These are phyloP conservation scores for Microbotryum silenes-acaulis DNA, from an alignment of 1,284 basidiomycete species.

Conservation along the genomic window DNA sequence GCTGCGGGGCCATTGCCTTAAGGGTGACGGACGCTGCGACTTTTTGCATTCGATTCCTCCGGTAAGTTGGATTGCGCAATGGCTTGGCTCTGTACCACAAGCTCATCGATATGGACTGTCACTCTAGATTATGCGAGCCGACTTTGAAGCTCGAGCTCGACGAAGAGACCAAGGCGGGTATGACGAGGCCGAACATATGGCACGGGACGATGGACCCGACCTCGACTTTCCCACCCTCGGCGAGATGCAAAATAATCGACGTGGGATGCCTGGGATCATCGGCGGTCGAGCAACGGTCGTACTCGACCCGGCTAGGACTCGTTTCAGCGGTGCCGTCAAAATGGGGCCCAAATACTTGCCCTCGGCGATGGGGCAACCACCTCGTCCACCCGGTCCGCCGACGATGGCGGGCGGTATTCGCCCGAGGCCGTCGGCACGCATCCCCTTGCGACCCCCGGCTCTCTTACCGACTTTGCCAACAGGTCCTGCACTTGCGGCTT, in stretches of 20 bases:
- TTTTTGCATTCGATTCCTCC: constrained; percentile 29
- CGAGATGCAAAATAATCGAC: constrained; percentile 17
- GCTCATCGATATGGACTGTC: neutral
- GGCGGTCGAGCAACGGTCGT: constrained; percentile 39
- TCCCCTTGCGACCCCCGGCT: constrained; percentile 71
- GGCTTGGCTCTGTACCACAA: constrained; percentile 14
- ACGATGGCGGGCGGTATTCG: constrained; percentile 34
- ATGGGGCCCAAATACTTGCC: constrained; percentile 19
- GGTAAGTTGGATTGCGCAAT: constrained; percentile 1
- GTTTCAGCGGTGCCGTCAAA: constrained; percentile 77
- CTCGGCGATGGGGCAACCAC: constrained; percentile 1
- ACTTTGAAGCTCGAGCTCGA: constrained; percentile 19
- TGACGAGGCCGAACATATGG: neutral
- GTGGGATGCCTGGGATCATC: too few species aligned
- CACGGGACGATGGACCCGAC: constrained; percentile 24
- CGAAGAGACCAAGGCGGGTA: constrained; percentile 9
- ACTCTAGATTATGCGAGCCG: constrained; percentile 31
- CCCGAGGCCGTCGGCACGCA: constrained; percentile 71
- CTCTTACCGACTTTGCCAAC: constrained; percentile 82
- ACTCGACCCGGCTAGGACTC: constrained; percentile 66
- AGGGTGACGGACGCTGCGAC: constrained; percentile 58
- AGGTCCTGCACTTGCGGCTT: constrained; percentile 62
- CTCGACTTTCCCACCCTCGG: constrained; percentile 76
- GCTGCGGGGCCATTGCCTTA: constrained; percentile 91
- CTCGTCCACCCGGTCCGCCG: constrained; percentile 2